Conservation (phyloP, 257 asterid genomes). For the Capsicum rhomboideum region DNA sequence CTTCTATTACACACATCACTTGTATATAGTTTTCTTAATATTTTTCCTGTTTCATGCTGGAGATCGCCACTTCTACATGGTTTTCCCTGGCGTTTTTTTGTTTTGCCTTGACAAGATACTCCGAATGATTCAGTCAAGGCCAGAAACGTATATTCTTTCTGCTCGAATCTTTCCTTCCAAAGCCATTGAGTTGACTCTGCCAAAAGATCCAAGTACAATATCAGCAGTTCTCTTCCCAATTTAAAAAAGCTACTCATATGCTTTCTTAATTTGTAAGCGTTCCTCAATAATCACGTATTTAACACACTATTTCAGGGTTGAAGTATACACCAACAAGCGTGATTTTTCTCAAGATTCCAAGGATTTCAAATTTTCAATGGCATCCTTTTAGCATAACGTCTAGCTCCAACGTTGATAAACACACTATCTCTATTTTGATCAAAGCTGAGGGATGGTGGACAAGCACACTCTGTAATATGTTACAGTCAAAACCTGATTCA, state of each 20-base stretch:
- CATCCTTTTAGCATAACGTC: constrained; percentile 79
- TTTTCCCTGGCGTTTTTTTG: constrained; percentile 68
- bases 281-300: background rate
- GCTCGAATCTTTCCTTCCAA: constrained; percentile 70
- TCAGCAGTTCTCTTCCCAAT: background rate
- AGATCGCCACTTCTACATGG: constrained; percentile 82
- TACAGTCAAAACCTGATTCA: constrained; percentile 31
- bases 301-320: constrained; percentile 36
- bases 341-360: constrained; percentile 62
- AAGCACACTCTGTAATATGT: constrained; percentile 33
- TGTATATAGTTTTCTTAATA: constrained; percentile 49
- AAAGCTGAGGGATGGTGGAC: constrained; percentile 79
- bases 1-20: constrained; percentile 75
- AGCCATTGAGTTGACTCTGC: constrained; percentile 61
- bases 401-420: constrained; percentile 44
- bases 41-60: constrained; percentile 80
- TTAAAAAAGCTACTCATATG: background rate
- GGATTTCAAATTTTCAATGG: constrained; percentile 66
- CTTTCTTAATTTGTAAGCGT: background rate
- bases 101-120: constrained; percentile 61
- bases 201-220: constrained; percentile 66
- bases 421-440: constrained; percentile 47
- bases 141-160: constrained; percentile 52
- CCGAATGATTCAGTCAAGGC: constrained; percentile 61
- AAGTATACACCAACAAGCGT: constrained; percentile 56